Conservation (phyloP, 208 protist genomes). For the Herpetomonas muscarum region DNA sequence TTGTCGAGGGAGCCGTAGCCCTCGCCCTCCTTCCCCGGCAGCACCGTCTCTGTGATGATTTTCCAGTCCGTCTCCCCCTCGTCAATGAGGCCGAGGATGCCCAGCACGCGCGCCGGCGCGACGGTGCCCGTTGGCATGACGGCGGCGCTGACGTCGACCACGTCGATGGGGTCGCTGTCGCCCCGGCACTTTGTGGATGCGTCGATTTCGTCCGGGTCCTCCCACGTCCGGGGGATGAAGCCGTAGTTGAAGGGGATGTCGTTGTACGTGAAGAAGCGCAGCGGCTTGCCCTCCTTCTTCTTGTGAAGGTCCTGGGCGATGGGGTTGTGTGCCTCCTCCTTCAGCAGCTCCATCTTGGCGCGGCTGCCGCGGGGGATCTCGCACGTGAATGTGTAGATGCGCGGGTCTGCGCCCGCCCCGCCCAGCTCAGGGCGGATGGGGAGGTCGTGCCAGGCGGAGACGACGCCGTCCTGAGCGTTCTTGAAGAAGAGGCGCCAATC, state of each 20-base stretch:
- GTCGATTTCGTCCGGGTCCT: constrained; percentile 55
- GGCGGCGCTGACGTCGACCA: constrained; percentile 68
- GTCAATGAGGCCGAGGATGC: constrained; percentile 87
- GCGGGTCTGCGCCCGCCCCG: constrained; percentile 16
- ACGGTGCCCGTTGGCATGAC: constrained; percentile 34
- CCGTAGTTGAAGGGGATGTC: constrained; percentile 95
- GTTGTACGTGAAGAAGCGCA: constrained; percentile 79
- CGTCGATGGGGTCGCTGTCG: constrained; percentile 90
- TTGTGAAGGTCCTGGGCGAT: constrained; percentile 87
- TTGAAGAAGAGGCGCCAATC: constrained; percentile 63
- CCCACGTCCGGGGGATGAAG: constrained; percentile 93
- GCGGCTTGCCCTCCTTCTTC: constrained; percentile 45
- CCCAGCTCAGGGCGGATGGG: constrained; percentile 18
- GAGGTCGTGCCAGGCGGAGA: constrained; percentile 79
- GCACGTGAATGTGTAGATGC: constrained; percentile 61
- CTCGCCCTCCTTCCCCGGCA: constrained; percentile 8
- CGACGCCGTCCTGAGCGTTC: neutral
- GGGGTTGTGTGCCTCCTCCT: constrained; percentile 86
- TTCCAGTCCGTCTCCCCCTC: constrained; percentile 94
- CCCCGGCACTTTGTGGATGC: constrained; percentile 54
- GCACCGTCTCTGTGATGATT: constrained; percentile 56
- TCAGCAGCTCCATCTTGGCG: constrained; percentile 93
- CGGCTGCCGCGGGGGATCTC: constrained; percentile 88
- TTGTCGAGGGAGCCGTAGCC: constrained; percentile 40
- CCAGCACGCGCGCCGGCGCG: constrained; percentile 75